Conservation (phyloP, 116 monocot genomes). For the Cymodocea nodosa region DNA sequence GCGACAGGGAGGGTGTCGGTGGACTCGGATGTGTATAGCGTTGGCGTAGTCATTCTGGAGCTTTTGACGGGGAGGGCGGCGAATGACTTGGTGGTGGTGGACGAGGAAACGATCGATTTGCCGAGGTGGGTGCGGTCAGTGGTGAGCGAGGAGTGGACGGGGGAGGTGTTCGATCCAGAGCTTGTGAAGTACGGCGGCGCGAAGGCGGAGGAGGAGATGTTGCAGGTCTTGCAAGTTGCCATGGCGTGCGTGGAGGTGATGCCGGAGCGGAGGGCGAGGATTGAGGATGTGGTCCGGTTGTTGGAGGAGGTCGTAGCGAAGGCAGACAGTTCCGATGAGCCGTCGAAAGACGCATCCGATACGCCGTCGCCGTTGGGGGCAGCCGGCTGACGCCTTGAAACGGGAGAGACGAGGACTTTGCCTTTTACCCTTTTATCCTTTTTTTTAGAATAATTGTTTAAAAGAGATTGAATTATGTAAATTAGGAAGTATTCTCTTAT, state of each 20-base stretch:
- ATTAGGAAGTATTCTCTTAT: no score
- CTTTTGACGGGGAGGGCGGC: conserved; percentile 19
- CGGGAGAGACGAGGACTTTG: no score
- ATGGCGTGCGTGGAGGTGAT: conserved; percentile 5
- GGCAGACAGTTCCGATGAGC: not conserved
- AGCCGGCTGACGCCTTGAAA: no score
- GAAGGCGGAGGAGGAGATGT: conserved; percentile 13
- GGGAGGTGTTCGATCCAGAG: conserved; percentile 18
- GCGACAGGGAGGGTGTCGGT: conserved; percentile 8
- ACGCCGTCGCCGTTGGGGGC: conserved; percentile 17
- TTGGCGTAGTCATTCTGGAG: conserved; percentile 44
- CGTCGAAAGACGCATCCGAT: conserved; percentile 31
- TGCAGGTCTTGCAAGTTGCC: conserved; percentile 12
- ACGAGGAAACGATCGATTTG: conserved; percentile 5
- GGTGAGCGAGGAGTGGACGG: conserved; percentile 17
- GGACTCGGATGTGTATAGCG: conserved; percentile 49
- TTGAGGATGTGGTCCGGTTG: conserved; percentile 11
- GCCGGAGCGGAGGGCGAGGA: conserved; percentile 8
- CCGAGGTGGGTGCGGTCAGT: conserved; percentile 16
- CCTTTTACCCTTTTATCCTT: no score
- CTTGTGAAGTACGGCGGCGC: conserved; percentile 5
- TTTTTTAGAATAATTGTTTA: no score
- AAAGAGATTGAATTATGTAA: no score
- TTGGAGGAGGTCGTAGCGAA: conserved; percentile 1
- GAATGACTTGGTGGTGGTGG: not conserved